Percentiles rank a stretch among this genome's conserved stretches.
These are phyloP conservation scores for Pinus albicaulis DNA, from an alignment of 75 land plant species.

Conservation along the genomic window DNA sequence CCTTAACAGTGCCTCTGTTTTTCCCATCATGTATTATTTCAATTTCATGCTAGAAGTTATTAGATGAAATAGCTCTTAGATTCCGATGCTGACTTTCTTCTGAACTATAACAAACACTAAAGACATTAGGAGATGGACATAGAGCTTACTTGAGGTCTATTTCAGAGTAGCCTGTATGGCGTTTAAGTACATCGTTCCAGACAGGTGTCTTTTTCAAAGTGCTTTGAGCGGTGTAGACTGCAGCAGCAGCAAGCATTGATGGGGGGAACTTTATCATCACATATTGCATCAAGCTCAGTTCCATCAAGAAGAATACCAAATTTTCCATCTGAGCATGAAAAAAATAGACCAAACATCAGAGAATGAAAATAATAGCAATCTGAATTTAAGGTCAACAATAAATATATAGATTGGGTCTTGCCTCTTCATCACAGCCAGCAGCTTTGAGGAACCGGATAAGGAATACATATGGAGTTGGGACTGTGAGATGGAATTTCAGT, in stretches of 20 bases:
- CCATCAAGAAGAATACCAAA: slow-evolving; percentile 72
- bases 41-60: neutral
- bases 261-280: slow-evolving; percentile 57
- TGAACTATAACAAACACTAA: neutral
- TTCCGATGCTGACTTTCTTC: neutral
- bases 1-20: neutral
- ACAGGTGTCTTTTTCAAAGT: slow-evolving; percentile 43
- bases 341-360: neutral
- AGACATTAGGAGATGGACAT: neutral
- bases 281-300: slow-evolving; percentile 78
- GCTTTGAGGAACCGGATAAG: slow-evolving; percentile 84
- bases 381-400: slow-evolving; percentile 16
- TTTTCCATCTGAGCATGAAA: slow-evolving; percentile 54
- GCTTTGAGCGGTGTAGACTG: slow-evolving; percentile 62
- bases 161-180: slow-evolving; percentile 74
- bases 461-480: slow-evolving; percentile 90
- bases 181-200: slow-evolving; percentile 59
- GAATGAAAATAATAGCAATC: neutral
- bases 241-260: slow-evolving; percentile 77
- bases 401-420: slow-evolving; percentile 15
- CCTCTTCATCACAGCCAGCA: slow-evolving; percentile 66
- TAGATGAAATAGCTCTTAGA: neutral
- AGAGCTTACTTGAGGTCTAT: slow-evolving; percentile 54
- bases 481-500: slow-evolving; percentile 63
- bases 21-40: neutral